phyloP scores from a whole-genome alignment of 148 eudicot species.

The Amaranthus hypochondriacus region DNA sequence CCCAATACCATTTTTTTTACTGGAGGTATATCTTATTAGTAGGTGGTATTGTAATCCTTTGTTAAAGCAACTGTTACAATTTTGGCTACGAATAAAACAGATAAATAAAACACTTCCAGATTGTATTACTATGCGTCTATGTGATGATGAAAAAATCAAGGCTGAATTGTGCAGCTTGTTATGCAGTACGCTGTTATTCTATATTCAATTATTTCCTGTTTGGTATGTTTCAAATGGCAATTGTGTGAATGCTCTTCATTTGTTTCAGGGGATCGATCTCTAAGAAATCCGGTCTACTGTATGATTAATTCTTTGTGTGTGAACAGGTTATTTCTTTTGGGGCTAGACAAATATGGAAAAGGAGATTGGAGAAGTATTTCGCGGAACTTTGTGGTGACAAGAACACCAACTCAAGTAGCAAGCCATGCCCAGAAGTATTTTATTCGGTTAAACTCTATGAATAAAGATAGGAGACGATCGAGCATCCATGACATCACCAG shows the following conservation, averaged over 20 bases:
- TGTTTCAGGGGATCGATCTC: not conserved
- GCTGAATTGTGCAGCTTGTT: not conserved
- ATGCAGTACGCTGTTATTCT: not conserved
- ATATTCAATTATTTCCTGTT: not conserved
- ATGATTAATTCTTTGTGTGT: not conserved
- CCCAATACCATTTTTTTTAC: too few relatives aligned
- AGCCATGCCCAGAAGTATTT: slow-evolving; percentile 63
- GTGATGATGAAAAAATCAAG: not conserved
- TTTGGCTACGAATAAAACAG: not conserved
- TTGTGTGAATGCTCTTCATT: not conserved
- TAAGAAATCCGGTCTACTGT: not conserved
- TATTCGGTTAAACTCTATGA: slow-evolving; percentile 53
- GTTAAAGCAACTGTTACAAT: not conserved
- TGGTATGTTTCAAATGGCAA: not conserved
- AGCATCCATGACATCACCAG: slow-evolving; percentile 61
- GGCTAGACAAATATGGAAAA: slow-evolving; percentile 57
- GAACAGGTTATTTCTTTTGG: slow-evolving; percentile 52
- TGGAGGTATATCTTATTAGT: too few relatives aligned
- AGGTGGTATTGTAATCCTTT: too few relatives aligned
- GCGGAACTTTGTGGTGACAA: slow-evolving; percentile 60
- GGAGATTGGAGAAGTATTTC: slow-evolving; percentile 75
- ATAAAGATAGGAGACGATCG: slow-evolving; percentile 57
- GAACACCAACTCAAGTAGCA: slow-evolving; percentile 61
- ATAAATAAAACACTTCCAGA: not conserved
- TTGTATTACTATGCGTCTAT: not conserved